phyloP scores from a whole-genome alignment of 78 protist genomes.

The Paratrimastix pyriformis region DNA sequence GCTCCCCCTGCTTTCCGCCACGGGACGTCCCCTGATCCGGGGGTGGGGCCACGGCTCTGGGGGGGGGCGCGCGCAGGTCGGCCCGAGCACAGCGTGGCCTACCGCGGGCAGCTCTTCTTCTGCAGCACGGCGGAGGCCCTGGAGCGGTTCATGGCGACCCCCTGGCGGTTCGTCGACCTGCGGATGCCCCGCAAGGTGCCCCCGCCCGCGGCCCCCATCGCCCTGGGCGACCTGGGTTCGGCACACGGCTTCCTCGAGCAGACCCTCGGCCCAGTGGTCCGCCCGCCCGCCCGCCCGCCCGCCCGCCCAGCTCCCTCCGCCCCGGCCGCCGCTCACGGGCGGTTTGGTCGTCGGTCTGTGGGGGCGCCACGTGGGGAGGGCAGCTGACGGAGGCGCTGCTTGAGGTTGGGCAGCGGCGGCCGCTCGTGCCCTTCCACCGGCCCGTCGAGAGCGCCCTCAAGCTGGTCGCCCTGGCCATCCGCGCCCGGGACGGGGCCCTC shows the following conservation, averaged over 20 bases:
- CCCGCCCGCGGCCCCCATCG: background rate
- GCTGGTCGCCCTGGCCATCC: background rate
- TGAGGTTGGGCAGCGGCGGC: background rate
- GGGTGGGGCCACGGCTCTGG: no score
- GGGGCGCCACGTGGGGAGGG: no score
- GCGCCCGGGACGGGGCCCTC: no score
- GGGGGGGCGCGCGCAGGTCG: no score
- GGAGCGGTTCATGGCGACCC: background rate
- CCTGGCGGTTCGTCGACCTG: background rate
- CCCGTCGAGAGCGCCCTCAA: constrained; percentile 4
- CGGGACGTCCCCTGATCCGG: no score
- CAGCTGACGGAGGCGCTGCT: background rate
- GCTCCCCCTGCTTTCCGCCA: no score
- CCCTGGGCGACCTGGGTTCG: constrained; percentile 1
- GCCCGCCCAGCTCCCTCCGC: no score
- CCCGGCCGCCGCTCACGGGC: no score
- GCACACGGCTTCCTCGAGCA: constrained; percentile 7
- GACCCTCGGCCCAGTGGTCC: background rate
- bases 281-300: no score
- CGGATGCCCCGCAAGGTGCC: background rate
- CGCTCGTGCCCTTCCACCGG: background rate
- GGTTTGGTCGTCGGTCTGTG: no score
- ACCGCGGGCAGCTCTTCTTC: background rate
- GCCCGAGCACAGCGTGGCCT: background rate
- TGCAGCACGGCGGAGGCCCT: background rate